phyloP scores from a whole-genome alignment of 805 yeast genomes.

The Helenozyma baotianmanensis region DNA sequence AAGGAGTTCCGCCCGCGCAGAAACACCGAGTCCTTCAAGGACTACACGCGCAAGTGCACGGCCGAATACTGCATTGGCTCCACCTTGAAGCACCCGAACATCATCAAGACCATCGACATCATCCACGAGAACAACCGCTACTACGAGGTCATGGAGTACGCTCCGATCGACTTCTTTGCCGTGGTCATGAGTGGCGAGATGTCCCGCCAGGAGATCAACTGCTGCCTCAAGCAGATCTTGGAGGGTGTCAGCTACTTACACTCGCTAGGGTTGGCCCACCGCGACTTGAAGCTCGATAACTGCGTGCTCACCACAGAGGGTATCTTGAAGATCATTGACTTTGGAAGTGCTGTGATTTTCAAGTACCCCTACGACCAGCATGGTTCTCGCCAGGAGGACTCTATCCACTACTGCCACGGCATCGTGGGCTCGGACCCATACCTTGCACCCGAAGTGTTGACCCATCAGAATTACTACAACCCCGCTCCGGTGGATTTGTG shows the following conservation, averaged over 20 bases:
- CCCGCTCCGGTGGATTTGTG: slow-evolving; percentile 79
- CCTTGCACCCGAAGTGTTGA: slow-evolving; percentile 72
- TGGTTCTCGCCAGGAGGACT: slow-evolving; percentile 40
- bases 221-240: slow-evolving; percentile 71
- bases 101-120: slow-evolving; percentile 73
- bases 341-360: slow-evolving; percentile 80
- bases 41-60: slow-evolving; percentile 80
- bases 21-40: slow-evolving; percentile 65
- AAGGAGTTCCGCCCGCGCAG: slow-evolving; percentile 74
- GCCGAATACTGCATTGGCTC: slow-evolving; percentile 88
- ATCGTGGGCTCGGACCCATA: slow-evolving; percentile 86
- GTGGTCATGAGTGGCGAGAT: slow-evolving; percentile 83
- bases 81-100: slow-evolving; percentile 75
- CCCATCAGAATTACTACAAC: slow-evolving; percentile 55
- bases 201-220: slow-evolving; percentile 77
- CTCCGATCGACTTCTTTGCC: slow-evolving; percentile 80
- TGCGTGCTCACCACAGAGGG: slow-evolving; percentile 76
- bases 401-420: slow-evolving; percentile 45
- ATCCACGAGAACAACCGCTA: slow-evolving; percentile 65
- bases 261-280: slow-evolving; percentile 73
- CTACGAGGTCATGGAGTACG: slow-evolving; percentile 92
- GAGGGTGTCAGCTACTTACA: slow-evolving; percentile 73
- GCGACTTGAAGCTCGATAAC: slow-evolving; percentile 79
- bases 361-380: slow-evolving; percentile 64
- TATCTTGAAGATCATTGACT: slow-evolving; percentile 72